Evolutionary conservation across 495 filamentous ascomycete genomes (phyloP).

Genomic region (Daldinia caldariorum): DNA sequence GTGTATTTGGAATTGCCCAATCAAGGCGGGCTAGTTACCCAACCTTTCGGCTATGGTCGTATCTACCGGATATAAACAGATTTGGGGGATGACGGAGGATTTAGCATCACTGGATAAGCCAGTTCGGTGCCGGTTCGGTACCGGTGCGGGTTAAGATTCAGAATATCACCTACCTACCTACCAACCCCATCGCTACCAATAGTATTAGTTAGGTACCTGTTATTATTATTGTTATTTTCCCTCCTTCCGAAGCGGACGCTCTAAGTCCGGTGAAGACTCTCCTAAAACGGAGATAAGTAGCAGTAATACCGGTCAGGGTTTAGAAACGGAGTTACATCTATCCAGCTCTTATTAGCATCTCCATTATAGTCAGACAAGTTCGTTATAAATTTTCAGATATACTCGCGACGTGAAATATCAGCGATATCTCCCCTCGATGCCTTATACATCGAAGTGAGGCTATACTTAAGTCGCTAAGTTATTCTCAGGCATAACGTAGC

Average conservation of each 20-base stretch:
- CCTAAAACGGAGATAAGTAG: slow-evolving; percentile 25
- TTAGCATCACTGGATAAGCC: slow-evolving; percentile 8
- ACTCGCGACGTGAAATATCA: not conserved
- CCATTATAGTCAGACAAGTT: not conserved
- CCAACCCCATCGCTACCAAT: not conserved
- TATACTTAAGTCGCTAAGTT: no score
- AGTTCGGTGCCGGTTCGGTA: slow-evolving; percentile 27
- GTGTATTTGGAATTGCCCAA: slow-evolving; percentile 21
- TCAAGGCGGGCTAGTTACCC: slow-evolving; percentile 5
- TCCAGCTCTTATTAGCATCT: not conserved
- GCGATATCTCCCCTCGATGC: not conserved
- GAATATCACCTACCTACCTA: not conserved
- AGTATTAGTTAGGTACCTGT: not conserved
- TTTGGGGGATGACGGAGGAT: slow-evolving; percentile 1
- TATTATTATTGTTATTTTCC: no score
- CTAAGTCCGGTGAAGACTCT: slow-evolving; percentile 34
- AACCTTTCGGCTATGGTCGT: slow-evolving; percentile 15
- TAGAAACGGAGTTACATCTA: slow-evolving; percentile 5
- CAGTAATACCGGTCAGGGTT: slow-evolving; percentile 16
- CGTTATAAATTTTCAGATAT: not conserved
- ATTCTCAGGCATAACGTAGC: no score
- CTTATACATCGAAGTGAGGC: not conserved
- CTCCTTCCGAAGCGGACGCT: not conserved
- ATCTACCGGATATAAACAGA: slow-evolving; percentile 17
- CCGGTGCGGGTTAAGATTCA: slow-evolving; percentile 16